Evolutionary conservation across 163 green algal species (phyloP).

Genomic region (Chlamydomonas reinhardtii): DNA sequence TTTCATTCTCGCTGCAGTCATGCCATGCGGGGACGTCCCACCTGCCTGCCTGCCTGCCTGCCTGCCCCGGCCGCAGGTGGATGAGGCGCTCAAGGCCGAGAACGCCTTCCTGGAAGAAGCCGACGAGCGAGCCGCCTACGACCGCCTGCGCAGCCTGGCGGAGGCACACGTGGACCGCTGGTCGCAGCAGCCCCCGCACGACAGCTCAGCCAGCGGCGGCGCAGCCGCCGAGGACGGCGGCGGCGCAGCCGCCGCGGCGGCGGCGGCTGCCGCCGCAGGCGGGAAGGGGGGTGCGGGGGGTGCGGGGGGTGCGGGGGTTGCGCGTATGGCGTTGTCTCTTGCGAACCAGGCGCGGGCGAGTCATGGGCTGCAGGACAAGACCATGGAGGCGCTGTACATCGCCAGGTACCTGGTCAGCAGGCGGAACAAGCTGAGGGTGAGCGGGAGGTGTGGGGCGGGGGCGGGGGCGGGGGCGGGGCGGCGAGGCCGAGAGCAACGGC

Average conservation of each 20-base stretch:
- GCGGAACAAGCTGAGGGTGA: conserved; percentile 57
- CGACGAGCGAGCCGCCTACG: background rate
- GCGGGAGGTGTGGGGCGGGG: background rate
- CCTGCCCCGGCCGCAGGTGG: background rate
- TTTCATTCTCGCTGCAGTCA: too few species aligned
- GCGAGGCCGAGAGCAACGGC: too few species aligned
- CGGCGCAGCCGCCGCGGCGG: too few species aligned
- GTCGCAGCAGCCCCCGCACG: background rate
- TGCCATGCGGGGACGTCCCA: too few species aligned
- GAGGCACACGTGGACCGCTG: conserved; percentile 46
- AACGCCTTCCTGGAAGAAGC: conserved; percentile 45
- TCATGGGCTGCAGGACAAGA: conserved; percentile 49
- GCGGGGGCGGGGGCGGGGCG: background rate
- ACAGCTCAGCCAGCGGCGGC: background rate
- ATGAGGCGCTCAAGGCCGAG: conserved; percentile 54
- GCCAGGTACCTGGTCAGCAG: conserved; percentile 54
- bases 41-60: too few species aligned
- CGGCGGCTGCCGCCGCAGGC: background rate
- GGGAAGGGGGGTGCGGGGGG: background rate
- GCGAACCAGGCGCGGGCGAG: conserved; percentile 10
- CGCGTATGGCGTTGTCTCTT: conserved; percentile 36
- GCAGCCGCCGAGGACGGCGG: too few species aligned
- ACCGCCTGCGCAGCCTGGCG: conserved; percentile 35
- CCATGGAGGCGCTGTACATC: conserved; percentile 51
- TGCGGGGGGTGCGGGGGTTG: too few species aligned